These are phyloP conservation scores for Aegilops longissima DNA, from an alignment of 176 grass and related monocot species.

Conservation along the genomic window DNA sequence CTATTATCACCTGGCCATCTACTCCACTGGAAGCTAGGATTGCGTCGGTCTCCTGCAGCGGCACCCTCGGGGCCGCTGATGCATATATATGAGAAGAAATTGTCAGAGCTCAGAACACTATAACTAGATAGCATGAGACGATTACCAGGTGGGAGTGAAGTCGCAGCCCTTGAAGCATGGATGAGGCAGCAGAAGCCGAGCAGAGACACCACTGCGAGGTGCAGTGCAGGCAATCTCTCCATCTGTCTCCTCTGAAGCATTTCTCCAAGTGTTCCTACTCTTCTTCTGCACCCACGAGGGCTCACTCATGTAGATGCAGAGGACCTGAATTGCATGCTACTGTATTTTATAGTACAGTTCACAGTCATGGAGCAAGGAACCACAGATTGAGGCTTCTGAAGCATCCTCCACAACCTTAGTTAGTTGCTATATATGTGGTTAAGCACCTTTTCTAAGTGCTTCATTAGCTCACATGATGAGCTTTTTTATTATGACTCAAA, in stretches of 20 bases:
- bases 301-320: slow-evolving; percentile 9
- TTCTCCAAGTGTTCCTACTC: slow-evolving; percentile 23
- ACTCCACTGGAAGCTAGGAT: neutral
- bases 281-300: slow-evolving; percentile 30
- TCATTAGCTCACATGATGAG: slow-evolving; percentile 38
- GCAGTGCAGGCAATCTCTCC: slow-evolving; percentile 10
- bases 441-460: slow-evolving; percentile 28
- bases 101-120: neutral
- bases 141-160: slow-evolving; percentile 24
- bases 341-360: slow-evolving; percentile 32
- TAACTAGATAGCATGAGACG: neutral
- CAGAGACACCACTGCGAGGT: slow-evolving; percentile 19
- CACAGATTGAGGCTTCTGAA: slow-evolving; percentile 34
- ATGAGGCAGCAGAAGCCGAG: slow-evolving; percentile 35
- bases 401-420: slow-evolving; percentile 29
- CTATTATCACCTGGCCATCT: slow-evolving; percentile 12
- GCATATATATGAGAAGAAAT: neutral
- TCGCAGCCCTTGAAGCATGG: slow-evolving; percentile 12
- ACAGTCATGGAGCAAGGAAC: neutral
- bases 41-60: neutral
- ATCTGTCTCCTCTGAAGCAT: neutral
- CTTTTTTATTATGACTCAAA: slow-evolving; percentile 28
- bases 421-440: slow-evolving; percentile 13
- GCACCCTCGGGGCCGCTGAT: neutral
- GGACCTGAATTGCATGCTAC: neutral